Base-by-base conservation (phyloP, 164 flowering plant species). In the Tinospora cordifolia region DNA sequence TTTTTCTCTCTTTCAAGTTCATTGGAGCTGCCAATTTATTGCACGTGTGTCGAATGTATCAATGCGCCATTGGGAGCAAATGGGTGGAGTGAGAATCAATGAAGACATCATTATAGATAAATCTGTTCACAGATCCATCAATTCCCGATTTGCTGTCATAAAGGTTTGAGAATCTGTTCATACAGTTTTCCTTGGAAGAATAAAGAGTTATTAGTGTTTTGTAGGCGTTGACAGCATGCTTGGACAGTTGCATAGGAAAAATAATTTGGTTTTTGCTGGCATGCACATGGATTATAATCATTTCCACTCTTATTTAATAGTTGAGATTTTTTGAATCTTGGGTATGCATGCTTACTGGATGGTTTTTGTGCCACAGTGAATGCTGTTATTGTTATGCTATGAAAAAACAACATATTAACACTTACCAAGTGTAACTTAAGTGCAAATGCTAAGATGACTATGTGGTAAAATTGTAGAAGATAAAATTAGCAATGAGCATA, bases 21-120 rank as follows among this genome's bases (percentile, higher is more conserved):
- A 80, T 58, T 92, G 98, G 98, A 94, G 88, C 80, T 94, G 99
- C 81, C 98, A 94, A 72, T 87, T 83, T 68, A 83, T 90, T 66
- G 93, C 93, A 25, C 96, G 88, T 73, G 85, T 91, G 76, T 89
- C 98, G 73, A 92, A 94, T 72, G 71, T 75, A 40, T 90, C 98
- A 62, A 66, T 92, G 79, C 81, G 75, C 58, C 96, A 88, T 70
- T 94, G 99, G 99, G 81, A 86, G 75, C 84, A 88, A 82, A 90
- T 90, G 95, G 91, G 90, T 77, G 99, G 99, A 75, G 88, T 86
- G 66, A 83, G 81, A 63, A 92, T 94, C 77, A 81, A 81, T 65
- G 90, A 87, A 72, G 87, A 90, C 69, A 82, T 90, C 73, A 59
- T 83, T 11, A 90, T 94, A 26, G 99, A 92, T 67, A 87, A 87